Percentiles rank a stretch among this genome's conserved stretches.
phyloP scores from a whole-genome alignment of 2,329 filamentous ascomycete genomes.

The Neopestalotiopsis sp. region DNA sequence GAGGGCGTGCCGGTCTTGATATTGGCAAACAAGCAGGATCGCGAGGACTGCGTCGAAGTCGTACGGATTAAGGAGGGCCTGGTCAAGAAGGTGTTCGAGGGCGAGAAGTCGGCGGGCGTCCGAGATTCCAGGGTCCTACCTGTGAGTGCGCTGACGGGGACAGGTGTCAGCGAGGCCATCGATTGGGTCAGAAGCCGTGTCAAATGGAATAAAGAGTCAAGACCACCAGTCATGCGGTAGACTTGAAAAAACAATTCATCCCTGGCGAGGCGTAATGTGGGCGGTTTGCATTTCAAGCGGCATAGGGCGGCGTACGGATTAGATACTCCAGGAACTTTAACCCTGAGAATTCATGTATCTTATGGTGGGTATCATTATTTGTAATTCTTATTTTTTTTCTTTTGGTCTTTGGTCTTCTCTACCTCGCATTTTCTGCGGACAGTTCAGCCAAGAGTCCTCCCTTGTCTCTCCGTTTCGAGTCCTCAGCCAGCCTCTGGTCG shows the following conservation, averaged over 20 bases:
- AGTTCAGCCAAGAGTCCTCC: slow-evolving; percentile 79
- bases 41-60: slow-evolving; percentile 96
- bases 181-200: slow-evolving; percentile 93
- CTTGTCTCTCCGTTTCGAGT: slow-evolving; percentile 77
- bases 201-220: slow-evolving; percentile 93
- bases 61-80: slow-evolving; percentile 96
- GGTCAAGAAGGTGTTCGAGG: slow-evolving; percentile 94
- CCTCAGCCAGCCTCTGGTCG: slow-evolving; percentile 74
- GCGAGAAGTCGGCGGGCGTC: slow-evolving; percentile 84
- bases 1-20: slow-evolving; percentile 91
- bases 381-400: slow-evolving; percentile 27
- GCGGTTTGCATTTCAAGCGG: slow-evolving; percentile 15
- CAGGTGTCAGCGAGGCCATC: slow-evolving; percentile 91
- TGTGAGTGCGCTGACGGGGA: slow-evolving; percentile 85
- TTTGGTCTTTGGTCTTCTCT: slow-evolving; percentile 38
- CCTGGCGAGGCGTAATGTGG: background rate
- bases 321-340: background rate
- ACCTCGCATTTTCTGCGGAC: slow-evolving; percentile 84
- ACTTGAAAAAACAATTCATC: background rate
- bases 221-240: slow-evolving; percentile 90
- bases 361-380: slow-evolving; percentile 41
- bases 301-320: slow-evolving; percentile 10
- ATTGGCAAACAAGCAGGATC: slow-evolving; percentile 95
- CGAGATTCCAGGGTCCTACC: slow-evolving; percentile 91
- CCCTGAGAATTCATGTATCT: background rate